phyloP scores from a whole-genome alignment of 2,329 filamentous ascomycete species.

The Tolypocladium capitatum region DNA sequence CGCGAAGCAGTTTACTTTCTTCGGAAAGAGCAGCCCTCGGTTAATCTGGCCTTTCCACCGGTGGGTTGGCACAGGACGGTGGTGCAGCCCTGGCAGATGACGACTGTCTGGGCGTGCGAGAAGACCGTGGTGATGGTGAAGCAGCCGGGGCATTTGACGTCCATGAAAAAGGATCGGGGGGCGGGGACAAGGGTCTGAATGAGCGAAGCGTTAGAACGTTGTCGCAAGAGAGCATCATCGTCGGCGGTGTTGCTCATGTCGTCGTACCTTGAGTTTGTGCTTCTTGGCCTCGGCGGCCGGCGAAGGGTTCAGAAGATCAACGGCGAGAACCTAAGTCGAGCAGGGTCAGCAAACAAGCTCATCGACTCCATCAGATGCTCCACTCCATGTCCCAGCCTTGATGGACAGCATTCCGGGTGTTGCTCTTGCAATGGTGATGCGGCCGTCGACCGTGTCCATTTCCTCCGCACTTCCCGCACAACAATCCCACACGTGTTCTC shows the following conservation, averaged over 20 bases:
- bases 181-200: slow-evolving; percentile 78
- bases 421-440: slow-evolving; percentile 5
- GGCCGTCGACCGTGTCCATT: slow-evolving; percentile 5
- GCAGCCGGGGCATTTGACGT: slow-evolving; percentile 99
- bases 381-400: slow-evolving; percentile 1
- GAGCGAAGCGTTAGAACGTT: slow-evolving; percentile 8
- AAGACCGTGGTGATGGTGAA: slow-evolving; percentile 99
- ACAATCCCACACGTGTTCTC: slow-evolving; percentile 8
- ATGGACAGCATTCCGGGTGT: slow-evolving; percentile 8
- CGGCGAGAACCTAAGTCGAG: slow-evolving; percentile 80
- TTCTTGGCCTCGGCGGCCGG: slow-evolving; percentile 97
- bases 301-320: slow-evolving; percentile 99
- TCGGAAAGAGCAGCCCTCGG: slow-evolving; percentile 99
- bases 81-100: slow-evolving; percentile 99
- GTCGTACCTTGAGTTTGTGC: slow-evolving; percentile 98
- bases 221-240: neutral
- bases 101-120: slow-evolving; percentile 99
- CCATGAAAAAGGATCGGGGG: slow-evolving; percentile 99
- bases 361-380: neutral
- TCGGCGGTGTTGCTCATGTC: slow-evolving; percentile 6
- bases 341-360: slow-evolving; percentile 31
- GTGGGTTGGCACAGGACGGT: slow-evolving; percentile 99
- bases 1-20: slow-evolving; percentile 73
- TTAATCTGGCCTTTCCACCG: slow-evolving; percentile 96
- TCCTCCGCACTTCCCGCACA: neutral